Evolutionary conservation across 164 flowering plant species (phyloP).

Genomic region (Umbilicus rupestris): DNA sequence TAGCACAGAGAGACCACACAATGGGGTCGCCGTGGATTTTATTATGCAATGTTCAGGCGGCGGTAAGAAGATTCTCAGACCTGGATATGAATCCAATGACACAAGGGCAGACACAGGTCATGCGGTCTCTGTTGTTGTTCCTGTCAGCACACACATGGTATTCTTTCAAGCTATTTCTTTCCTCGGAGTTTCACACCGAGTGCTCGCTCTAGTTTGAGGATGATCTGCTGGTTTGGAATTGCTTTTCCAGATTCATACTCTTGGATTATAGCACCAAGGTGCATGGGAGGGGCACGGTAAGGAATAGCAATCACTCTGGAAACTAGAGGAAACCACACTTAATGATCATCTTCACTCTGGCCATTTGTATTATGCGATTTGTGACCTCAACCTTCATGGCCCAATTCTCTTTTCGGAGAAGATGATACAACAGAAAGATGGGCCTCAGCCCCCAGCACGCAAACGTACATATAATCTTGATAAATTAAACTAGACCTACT

Average conservation of each 20-base stretch:
- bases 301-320: no score
- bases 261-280: slow-evolving; percentile 34
- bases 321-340: no score
- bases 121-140: background rate
- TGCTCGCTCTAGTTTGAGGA: slow-evolving; percentile 84
- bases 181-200: slow-evolving; percentile 91
- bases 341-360: no score
- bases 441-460: no score
- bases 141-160: background rate
- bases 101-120: background rate
- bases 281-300: no score
- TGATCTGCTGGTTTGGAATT: slow-evolving; percentile 91
- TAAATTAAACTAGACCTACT: no score
- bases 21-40: background rate
- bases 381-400: no score
- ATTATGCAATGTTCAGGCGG: background rate
- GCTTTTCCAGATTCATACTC: slow-evolving; percentile 99
- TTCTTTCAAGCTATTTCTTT: slow-evolving; percentile 43
- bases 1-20: no score
- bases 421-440: no score
- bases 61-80: background rate
- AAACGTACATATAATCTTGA: no score
- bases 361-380: no score
- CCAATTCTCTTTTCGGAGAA: no score
- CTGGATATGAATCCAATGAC: background rate